Conservation (phyloP, 176 grass and related monocot genomes). For the Triticum timopheevii region DNA sequence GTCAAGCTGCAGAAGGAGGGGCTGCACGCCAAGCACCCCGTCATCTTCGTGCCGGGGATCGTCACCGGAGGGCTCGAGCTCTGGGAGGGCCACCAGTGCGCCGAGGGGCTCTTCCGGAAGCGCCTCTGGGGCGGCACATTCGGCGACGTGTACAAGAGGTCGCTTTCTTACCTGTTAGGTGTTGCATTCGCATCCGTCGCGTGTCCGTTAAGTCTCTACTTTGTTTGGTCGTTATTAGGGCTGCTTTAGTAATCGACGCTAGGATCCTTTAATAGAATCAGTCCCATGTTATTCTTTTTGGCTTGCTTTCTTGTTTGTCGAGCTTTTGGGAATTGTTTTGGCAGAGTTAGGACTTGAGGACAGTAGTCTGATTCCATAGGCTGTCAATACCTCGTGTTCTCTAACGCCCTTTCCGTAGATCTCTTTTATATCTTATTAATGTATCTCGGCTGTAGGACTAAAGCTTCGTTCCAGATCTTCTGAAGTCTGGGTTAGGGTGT, state of each 20-base stretch:
- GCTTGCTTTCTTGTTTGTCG: not conserved
- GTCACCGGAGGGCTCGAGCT: conserved; percentile 95
- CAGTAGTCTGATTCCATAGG: not conserved
- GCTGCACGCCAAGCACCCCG: conserved; percentile 73
- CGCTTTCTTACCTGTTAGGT: conserved; percentile 12
- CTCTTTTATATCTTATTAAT: not conserved
- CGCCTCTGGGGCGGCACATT: conserved; percentile 95
- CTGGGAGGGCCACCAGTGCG: conserved; percentile 96
- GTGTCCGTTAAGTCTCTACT: conserved; percentile 4
- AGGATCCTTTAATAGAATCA: not conserved
- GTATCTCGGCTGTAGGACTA: not conserved
- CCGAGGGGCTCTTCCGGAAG: conserved; percentile 92
- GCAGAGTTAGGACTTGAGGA: not conserved
- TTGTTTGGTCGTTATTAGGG: conserved; percentile 8
- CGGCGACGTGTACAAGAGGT: conserved; percentile 97
- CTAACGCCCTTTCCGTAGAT: not conserved
- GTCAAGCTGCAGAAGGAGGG: conserved; percentile 95
- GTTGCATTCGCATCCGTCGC: not conserved
- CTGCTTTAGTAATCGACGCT: conserved; percentile 13
- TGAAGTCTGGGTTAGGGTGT: not conserved
- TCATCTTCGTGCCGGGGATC: conserved; percentile 97
- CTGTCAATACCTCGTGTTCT: not conserved
- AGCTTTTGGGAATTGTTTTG: not conserved
- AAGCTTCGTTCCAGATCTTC: not conserved
- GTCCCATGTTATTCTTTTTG: conserved; percentile 1